Conservation (phyloP, 169 alveolate species). For the Theileria orientalis region DNA sequence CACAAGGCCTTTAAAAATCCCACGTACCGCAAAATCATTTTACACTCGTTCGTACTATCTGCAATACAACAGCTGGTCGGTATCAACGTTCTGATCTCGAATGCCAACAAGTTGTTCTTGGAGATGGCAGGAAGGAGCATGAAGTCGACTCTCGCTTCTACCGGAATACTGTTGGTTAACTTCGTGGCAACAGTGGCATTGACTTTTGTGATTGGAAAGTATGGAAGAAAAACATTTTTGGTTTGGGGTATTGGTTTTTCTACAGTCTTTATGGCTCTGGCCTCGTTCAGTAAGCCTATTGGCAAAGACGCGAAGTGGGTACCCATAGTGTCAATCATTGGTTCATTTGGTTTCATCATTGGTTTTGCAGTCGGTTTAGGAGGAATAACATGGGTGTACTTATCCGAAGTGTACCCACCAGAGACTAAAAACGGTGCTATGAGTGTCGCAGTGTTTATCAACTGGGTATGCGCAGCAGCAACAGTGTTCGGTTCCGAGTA, state of each 20-base stretch:
- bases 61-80: slow-evolving; percentile 83
- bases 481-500: slow-evolving; percentile 77
- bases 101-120: slow-evolving; percentile 75
- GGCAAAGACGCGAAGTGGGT: slow-evolving; percentile 13
- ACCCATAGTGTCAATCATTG: slow-evolving; percentile 33
- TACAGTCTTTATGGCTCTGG: slow-evolving; percentile 47
- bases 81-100: slow-evolving; percentile 77
- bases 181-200: slow-evolving; percentile 72
- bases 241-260: slow-evolving; percentile 66
- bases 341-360: slow-evolving; percentile 72
- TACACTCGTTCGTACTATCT: slow-evolving; percentile 71
- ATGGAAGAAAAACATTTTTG: slow-evolving; percentile 79
- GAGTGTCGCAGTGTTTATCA: slow-evolving; percentile 73
- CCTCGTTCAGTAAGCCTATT: slow-evolving; percentile 65
- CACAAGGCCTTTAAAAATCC: slow-evolving; percentile 62
- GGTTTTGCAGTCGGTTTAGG: slow-evolving; percentile 84
- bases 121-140: slow-evolving; percentile 50
- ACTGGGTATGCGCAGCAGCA: slow-evolving; percentile 75
- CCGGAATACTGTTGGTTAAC: slow-evolving; percentile 59
- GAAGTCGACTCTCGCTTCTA: slow-evolving; percentile 65
- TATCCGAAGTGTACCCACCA: slow-evolving; percentile 80
- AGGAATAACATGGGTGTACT: slow-evolving; percentile 81
- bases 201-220: slow-evolving; percentile 70
- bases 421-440: slow-evolving; percentile 82
- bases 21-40: slow-evolving; percentile 68